Evolutionary conservation across 352 stramenopile species (phyloP), one percentile per base, ranked within the genome.

Genomic region (Phytophthora foliorum): DNA sequence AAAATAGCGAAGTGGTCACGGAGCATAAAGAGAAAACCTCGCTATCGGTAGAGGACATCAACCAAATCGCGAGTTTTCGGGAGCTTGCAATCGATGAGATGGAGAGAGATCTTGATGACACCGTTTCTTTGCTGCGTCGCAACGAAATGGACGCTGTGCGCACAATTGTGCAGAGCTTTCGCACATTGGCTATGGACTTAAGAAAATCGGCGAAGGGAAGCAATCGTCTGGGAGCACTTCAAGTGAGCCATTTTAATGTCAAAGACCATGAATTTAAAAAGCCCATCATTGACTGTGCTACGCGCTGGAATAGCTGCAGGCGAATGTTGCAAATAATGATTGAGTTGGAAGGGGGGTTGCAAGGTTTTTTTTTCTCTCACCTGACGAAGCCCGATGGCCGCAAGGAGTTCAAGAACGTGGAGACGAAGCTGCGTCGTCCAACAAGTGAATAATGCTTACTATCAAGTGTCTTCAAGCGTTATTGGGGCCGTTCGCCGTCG

Each of bases 121-220:
- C 48, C 5, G 24, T 39, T 50, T 17, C 27, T 39, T 22, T 46
- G n/a, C 22, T 45, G 45, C 7, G 25, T 39, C 17, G 24, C 13
- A 29, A 59, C 29, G 29, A 64, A 16, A 31, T 70, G 31, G 53
- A 51, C 10, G 24, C 22, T 17, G 32, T 70, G 49, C 55, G 48
- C 54, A 21, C 7, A 31, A 36, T 70, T 36, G 62, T 70, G 3
- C 62, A 64, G 31, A 45, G 7, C 1, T 70, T 70, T 64, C 34
- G 53, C 21, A 59, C 45, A 2, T 19, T 54, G 22, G 54, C 54
- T n/a, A 46, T 64, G 7, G 59, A 70, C 27, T 70, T 70, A 25
- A 19, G 48, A 19, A 70, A 60, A 22, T 70, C 53, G 10, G 36
- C 62, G 4, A 70, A 70, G n/a, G 54, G 21, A 9, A 17, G 19